phyloP scores from a whole-genome alignment of 2,329 filamentous ascomycete species.

The Elsinoe australis region DNA sequence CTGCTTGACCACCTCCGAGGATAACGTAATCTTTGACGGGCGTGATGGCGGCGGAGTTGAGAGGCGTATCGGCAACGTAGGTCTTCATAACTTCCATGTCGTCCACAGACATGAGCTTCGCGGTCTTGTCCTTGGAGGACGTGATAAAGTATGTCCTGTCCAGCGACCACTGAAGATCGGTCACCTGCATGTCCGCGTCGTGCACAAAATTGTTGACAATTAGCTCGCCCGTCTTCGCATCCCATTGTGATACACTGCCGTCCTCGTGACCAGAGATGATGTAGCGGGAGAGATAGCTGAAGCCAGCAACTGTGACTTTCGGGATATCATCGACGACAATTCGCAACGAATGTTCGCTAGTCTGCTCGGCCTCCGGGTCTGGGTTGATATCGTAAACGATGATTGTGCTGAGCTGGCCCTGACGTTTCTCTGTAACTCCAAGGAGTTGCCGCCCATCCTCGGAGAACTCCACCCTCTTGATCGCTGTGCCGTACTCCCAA shows the following conservation, averaged over 20 bases:
- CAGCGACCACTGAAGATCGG: constrained; percentile 87
- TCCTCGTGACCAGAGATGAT: constrained; percentile 98
- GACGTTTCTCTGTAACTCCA: constrained; percentile 96
- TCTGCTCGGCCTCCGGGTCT: constrained; percentile 76
- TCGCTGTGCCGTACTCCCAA: constrained; percentile 94
- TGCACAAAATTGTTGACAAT: constrained; percentile 75
- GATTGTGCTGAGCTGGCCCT: constrained; percentile 91
- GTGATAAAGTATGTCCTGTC: constrained; percentile 99
- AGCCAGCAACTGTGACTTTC: constrained; percentile 95
- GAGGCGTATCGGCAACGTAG: constrained; percentile 82
- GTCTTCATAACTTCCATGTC: constrained; percentile 91
- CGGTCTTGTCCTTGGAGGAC: constrained; percentile 93
- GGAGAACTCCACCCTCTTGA: constrained; percentile 97
- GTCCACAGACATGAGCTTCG: constrained; percentile 80
- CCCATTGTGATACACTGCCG: constrained; percentile 82
- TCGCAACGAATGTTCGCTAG: constrained; percentile 69
- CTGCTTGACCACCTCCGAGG: constrained; percentile 93
- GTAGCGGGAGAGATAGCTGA: constrained; percentile 89
- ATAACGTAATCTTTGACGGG: constrained; percentile 97
- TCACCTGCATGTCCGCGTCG: constrained; percentile 74
- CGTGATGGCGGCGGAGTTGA: constrained; percentile 92
- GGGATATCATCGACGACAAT: constrained; percentile 86
- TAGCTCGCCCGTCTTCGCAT: constrained; percentile 82
- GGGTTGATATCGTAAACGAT: constrained; percentile 83
- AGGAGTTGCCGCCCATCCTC: constrained; percentile 85